A percentile compares a stretch with the other conserved stretches of the same genome.
Evolutionary conservation across 495 filamentous ascomycete genomes (phyloP).

Genomic region (Tuber microsphaerosporum): DNA sequence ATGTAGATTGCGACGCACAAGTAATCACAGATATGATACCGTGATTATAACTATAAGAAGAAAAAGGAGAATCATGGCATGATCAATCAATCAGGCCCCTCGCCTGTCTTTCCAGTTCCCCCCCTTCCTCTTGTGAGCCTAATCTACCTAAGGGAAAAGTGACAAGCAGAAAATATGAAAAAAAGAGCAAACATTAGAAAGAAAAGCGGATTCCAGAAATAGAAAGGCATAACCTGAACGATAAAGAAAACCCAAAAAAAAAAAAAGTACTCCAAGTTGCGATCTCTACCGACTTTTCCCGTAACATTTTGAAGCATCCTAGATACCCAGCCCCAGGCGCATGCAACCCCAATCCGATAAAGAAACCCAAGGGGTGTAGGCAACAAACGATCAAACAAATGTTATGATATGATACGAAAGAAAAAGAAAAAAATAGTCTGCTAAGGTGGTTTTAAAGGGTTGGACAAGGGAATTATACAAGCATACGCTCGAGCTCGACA

Average conservation of each 20-base stretch:
- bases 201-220: constrained; percentile 19
- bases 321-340: constrained; percentile 32
- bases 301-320: constrained; percentile 12
- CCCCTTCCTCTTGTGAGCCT: not conserved
- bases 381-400: constrained; percentile 10
- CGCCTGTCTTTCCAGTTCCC: not conserved
- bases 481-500: constrained; percentile 36
- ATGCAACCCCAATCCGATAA: constrained; percentile 30
- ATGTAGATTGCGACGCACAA: not conserved
- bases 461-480: constrained; percentile 21
- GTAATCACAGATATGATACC: not conserved
- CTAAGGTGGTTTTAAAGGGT: constrained; percentile 22
- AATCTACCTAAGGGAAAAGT: constrained; percentile 8
- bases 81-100: not conserved
- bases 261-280: constrained; percentile 3
- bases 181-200: constrained; percentile 11
- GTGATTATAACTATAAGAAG: not conserved
- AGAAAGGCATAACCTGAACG: not conserved
- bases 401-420: constrained; percentile 8
- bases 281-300: constrained; percentile 16
- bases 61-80: not conserved
- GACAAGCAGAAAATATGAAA: constrained; percentile 8
- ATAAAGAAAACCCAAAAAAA: not conserved
- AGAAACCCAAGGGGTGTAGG: constrained; percentile 33
- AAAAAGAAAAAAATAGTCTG: constrained; percentile 27